Conservation (phyloP, 164 flowering plant genomes). For the Echeveria elegans region DNA sequence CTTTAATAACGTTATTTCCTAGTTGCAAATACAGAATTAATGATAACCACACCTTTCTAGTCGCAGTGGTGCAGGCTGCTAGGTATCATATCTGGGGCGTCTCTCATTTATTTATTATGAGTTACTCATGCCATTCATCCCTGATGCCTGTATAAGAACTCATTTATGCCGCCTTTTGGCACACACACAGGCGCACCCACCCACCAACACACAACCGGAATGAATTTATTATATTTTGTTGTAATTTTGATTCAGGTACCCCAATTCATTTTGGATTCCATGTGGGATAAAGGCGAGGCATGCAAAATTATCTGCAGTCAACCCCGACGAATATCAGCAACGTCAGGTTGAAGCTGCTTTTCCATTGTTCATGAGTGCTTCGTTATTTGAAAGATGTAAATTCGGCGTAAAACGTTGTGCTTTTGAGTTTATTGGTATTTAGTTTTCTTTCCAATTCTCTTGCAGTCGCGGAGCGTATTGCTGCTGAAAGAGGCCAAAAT, state of each 20-base stretch:
- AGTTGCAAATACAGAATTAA: neutral
- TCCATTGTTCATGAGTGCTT: neutral
- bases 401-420: neutral
- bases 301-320: conserved; percentile 94
- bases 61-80: neutral
- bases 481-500: conserved; percentile 80
- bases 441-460: neutral
- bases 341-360: conserved; percentile 45
- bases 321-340: conserved; percentile 94
- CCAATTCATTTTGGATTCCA: conserved; percentile 73
- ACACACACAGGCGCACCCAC: too few relatives aligned
- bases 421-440: neutral
- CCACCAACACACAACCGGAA: too few relatives aligned
- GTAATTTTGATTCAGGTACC: conserved; percentile 59
- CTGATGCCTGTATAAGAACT: too few relatives aligned
- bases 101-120: neutral
- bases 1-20: neutral
- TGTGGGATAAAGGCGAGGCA: conserved; percentile 69
- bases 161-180: too few relatives aligned
- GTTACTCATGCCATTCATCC: too few relatives aligned
- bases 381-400: neutral
- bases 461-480: conserved; percentile 87
- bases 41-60: neutral
- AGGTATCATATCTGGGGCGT: neutral
- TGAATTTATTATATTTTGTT: neutral